Base-by-base conservation (phyloP, 768 basidiomycete genomes). In the Fomitopsis pulvina region DNA sequence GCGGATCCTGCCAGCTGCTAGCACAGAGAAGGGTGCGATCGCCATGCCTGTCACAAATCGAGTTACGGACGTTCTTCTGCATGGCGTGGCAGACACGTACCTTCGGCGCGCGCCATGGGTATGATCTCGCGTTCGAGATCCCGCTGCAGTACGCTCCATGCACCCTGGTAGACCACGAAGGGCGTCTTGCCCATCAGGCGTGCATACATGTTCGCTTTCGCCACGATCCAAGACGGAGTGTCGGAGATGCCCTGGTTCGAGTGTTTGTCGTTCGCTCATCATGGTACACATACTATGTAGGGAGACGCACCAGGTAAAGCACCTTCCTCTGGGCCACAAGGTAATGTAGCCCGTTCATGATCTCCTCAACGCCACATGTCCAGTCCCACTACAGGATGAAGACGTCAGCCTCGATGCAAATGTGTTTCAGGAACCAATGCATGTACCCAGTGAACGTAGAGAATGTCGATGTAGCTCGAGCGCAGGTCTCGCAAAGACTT, bases 251-350 rank as follows among this genome's bases (percentile, higher is more conserved):
- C 62, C 58, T 59, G 25, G 1, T 18, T 20, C 18, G 5, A 20
- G 8, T 34, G 2, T 3, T 2, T 20, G 20, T 47, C 43, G 47
- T 9, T 4, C 10, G 32, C 12, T 16, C 10, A 5, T 10, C 4
- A 6, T 4, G 10, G 14, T 30, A 21, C 2, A 18, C 14, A 16
- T 12, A 14, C 34, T 21, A 16, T 16, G 3, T 3, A 21, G 7
- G 20, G 8, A n/a, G 27, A 21, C 59, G 6, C 28, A 65, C 62
- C 6, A 66, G 56, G 26, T 66, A 63, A 18, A 66, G 56, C 3
- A 80, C 77, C 54, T 81, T 79, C 16, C 79, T 74, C 27, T 67
- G 57, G 7, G 60, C 62, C 29, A 83, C 75, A 28, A 83, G 68
- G 18, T 69, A 63, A 53, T 83, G 76, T 6, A 83, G 64, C 7